Evolutionary conservation across 2,329 filamentous ascomycete genomes (phyloP), one percentile per base, ranked within the genome.

Genomic region (Diaporthe ilicicola): DNA sequence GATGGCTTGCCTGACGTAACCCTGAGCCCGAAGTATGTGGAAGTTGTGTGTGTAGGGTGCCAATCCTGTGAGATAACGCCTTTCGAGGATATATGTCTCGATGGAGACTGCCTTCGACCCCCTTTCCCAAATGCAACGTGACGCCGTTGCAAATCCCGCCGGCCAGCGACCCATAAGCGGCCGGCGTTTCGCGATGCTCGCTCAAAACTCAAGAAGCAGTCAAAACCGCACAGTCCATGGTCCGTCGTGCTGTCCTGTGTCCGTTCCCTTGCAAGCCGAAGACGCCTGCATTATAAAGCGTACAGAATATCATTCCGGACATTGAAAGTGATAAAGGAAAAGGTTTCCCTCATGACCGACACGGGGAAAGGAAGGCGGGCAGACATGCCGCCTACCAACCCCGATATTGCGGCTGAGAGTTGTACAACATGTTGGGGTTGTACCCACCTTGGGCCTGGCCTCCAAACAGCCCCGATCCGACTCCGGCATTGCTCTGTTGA

Each of bases 391-490:
- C 56, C 72, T 73, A 94, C 92, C 92, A 94, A 80, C 92, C 87
- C 79, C 87, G 85, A 81, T 91, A 91, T 67, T 54, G 61, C 67
- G 70, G 56, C 80, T 89, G 90, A 81, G 89, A 86, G 83, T 88
- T 88, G 81, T 97, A 97, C 89, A 97, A 93, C 90, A 94, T 92
- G 83, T 87, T 91, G 78, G 90, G 89, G 81, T 93, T 94, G 90
- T 97, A 97, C 92, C 94, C 94, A 96, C 94, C 94, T 95, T 97
- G 93, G 81, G 86, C 66, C 88, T 92, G 92, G 85, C 93, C 93
- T 85, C 92, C 92, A 86, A 96, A 97, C 83, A 96, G 89, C 84
- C 93, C 93, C 89, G 96, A 94, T 84, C 93, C 92, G 86, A 92
- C 92, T 89, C 92, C 91, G 84, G 90, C 90, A 88, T 91, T 93